These are phyloP conservation scores for Boletellus deceptivus DNA, from an alignment of 1,284 basidiomycete genomes.

Conservation along the genomic window DNA sequence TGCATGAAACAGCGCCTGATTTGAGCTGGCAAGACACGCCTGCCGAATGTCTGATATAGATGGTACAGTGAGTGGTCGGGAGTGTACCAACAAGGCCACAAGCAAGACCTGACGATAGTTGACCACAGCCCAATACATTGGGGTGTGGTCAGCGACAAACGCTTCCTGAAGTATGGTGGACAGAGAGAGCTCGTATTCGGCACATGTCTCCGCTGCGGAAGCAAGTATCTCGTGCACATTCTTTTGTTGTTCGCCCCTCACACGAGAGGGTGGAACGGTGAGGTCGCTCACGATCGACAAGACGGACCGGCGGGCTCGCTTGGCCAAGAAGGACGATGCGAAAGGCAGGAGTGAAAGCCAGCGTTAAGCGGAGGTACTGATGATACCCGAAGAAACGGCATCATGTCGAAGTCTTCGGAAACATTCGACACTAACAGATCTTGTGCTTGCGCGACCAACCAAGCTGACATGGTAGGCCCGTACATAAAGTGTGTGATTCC, in stretches of 20 bases:
- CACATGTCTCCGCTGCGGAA: conserved; percentile 45
- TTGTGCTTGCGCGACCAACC: too few relatives aligned
- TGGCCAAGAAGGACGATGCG: conserved; percentile 35
- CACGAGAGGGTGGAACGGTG: conserved; percentile 25
- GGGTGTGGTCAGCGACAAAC: conserved; percentile 59
- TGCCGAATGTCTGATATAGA: conserved; percentile 59
- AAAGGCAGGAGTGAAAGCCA: conserved; percentile 35
- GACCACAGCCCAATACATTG: conserved; percentile 71
- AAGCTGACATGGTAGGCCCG: too few relatives aligned
- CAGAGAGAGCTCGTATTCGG: conserved; percentile 39
- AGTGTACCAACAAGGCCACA: conserved; percentile 46
- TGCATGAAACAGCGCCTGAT: conserved; percentile 63
- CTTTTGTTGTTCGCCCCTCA: not conserved
- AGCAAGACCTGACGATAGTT: conserved; percentile 43
- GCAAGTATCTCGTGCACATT: conserved; percentile 37
- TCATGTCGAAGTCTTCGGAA: too few relatives aligned
- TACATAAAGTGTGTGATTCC: too few relatives aligned
- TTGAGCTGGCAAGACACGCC: conserved; percentile 62
- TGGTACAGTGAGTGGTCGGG: conserved; percentile 48
- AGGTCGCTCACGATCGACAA: conserved; percentile 48
- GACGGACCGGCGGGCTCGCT: conserved; percentile 42
- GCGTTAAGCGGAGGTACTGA: too few relatives aligned
- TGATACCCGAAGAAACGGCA: too few relatives aligned
- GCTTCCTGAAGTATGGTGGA: conserved; percentile 56
- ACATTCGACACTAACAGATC: too few relatives aligned